Evolutionary conservation across 495 filamentous ascomycete species (phyloP).

Genomic region (Aspergillus sclerotioniger): DNA sequence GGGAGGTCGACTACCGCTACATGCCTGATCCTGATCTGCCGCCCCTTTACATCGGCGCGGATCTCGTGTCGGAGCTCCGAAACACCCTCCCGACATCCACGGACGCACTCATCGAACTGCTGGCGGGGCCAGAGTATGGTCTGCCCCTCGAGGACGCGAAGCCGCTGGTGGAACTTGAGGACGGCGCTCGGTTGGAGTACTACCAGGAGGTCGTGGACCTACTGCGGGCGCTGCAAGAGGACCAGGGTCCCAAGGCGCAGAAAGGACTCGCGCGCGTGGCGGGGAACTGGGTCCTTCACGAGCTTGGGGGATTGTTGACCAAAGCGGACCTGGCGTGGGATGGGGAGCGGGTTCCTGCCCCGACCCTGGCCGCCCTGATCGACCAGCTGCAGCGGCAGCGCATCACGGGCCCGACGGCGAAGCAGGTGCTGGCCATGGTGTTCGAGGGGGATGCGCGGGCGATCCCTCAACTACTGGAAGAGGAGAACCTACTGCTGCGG

Average conservation of each 20-base stretch:
- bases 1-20: constrained; percentile 95
- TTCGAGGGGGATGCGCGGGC: constrained; percentile 54
- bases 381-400: constrained; percentile 57
- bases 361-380: constrained; percentile 65
- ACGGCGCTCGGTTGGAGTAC: constrained; percentile 77
- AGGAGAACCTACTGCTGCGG: constrained; percentile 62
- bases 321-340: constrained; percentile 53
- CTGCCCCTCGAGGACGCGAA: constrained; percentile 85
- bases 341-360: constrained; percentile 53
- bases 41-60: constrained; percentile 70
- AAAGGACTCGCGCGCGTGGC: constrained; percentile 41
- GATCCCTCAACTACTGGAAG: constrained; percentile 60
- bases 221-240: constrained; percentile 41
- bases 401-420: constrained; percentile 76
- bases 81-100: constrained; percentile 63
- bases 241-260: constrained; percentile 27
- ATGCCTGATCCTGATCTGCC: constrained; percentile 96
- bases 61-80: constrained; percentile 62
- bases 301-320: constrained; percentile 74
- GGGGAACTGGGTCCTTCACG: constrained; percentile 78
- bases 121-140: constrained; percentile 54
- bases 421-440: constrained; percentile 63
- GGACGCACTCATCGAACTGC: constrained; percentile 61
- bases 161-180: constrained; percentile 73
- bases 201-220: constrained; percentile 70